phyloP scores from a whole-genome alignment of 352 stramenopile species.

The Phytopythium mirpurense region DNA sequence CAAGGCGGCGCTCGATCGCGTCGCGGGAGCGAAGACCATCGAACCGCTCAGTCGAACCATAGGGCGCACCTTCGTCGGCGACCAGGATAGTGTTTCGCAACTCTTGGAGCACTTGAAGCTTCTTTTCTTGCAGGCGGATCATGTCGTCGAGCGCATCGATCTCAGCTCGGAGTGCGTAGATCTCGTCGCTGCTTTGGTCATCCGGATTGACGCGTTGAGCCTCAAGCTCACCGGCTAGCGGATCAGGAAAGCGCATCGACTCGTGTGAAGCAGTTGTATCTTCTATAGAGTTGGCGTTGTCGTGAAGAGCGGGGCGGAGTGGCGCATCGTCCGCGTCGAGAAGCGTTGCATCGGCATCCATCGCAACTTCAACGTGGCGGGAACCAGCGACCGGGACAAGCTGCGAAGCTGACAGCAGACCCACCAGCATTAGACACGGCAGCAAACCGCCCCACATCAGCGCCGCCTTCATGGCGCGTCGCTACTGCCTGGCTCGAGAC shows the following conservation, averaged over 20 bases:
- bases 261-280: neutral
- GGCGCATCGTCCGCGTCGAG: neutral
- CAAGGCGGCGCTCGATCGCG: slow-evolving; percentile 16
- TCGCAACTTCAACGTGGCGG: slow-evolving; percentile 10
- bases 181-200: neutral
- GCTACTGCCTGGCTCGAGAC: neutral
- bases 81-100: slow-evolving; percentile 17
- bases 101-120: slow-evolving; percentile 25
- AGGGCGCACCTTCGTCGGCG: neutral
- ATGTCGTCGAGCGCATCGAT: slow-evolving; percentile 29
- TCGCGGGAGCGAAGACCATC: slow-evolving; percentile 2
- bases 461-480: neutral
- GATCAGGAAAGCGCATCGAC: neutral
- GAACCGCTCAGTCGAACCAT: neutral
- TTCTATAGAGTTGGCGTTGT: no score
- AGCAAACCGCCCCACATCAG: neutral
- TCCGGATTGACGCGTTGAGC: neutral
- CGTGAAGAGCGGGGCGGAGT: no score
- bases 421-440: neutral
- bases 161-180: slow-evolving; percentile 21
- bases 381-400: no score
- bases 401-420: neutral
- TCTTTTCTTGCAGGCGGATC: slow-evolving; percentile 35
- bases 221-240: neutral
- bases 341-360: slow-evolving; percentile 12